phyloP scores from a whole-genome alignment of 331 rosid genomes.

The Phaseolus coccineus region DNA sequence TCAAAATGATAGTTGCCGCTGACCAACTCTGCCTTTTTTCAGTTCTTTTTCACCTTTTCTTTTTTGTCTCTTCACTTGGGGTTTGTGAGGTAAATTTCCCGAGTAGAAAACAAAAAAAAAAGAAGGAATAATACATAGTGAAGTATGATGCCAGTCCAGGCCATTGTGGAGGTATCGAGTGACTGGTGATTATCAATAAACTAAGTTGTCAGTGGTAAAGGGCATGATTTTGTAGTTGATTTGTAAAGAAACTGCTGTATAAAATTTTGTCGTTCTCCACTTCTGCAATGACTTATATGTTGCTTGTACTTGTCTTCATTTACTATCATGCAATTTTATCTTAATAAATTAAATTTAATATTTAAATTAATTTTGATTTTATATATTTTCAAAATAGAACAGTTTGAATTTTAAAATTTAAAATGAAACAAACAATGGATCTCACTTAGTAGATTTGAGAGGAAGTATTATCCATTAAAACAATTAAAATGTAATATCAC shows the following conservation, averaged over 20 bases:
- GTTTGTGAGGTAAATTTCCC: constrained; percentile 57
- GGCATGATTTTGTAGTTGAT: constrained; percentile 51
- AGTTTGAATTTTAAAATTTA: no score
- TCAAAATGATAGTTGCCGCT: constrained; percentile 57
- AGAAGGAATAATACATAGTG: constrained; percentile 42
- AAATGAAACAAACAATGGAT: no score
- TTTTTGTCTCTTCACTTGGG: constrained; percentile 36
- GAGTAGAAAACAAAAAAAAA: constrained; percentile 26
- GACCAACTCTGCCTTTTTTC: constrained; percentile 20
- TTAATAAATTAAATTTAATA: no score
- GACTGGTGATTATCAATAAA: constrained; percentile 90
- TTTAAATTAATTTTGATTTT: no score
- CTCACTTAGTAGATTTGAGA: no score
- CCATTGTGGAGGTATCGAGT: constrained; percentile 72
- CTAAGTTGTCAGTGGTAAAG: constrained; percentile 44
- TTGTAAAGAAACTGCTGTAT: constrained; percentile 62
- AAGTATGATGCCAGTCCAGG: constrained; percentile 98
- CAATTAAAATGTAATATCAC: not conserved
- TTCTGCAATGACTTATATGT: constrained; percentile 6
- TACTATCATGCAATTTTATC: no score
- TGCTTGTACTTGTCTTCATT: no score
- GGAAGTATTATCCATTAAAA: not conserved
- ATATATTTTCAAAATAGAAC: no score
- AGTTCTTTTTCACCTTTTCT: not conserved
- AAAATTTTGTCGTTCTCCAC: constrained; percentile 20